Conservation (phyloP, 2,329 filamentous ascomycete genomes). For the Fusarium lateritium region DNA sequence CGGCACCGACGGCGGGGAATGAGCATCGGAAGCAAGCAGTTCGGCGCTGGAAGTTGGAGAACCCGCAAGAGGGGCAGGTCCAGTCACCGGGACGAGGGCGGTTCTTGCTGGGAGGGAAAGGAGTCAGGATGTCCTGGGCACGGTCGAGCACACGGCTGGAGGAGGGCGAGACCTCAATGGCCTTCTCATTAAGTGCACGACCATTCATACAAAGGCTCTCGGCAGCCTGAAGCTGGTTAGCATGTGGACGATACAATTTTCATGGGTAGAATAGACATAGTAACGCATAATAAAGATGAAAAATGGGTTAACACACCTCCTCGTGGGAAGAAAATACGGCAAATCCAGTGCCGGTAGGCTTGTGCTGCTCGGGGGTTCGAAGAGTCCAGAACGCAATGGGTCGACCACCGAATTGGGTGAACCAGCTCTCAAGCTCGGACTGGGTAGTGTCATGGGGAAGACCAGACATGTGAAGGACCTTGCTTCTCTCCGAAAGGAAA, state of each 20-base stretch:
- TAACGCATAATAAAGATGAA: not conserved
- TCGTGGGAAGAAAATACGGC: slow-evolving; percentile 99
- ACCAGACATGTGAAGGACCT: slow-evolving; percentile 97
- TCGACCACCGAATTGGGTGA: slow-evolving; percentile 97
- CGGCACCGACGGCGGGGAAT: slow-evolving; percentile 92
- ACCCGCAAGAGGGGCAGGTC: slow-evolving; percentile 98
- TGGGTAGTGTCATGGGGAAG: slow-evolving; percentile 98
- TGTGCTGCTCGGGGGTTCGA: slow-evolving; percentile 97
- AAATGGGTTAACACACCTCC: slow-evolving; percentile 76
- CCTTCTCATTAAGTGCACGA: slow-evolving; percentile 97
- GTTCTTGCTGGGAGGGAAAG: slow-evolving; percentile 99
- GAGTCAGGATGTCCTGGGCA: slow-evolving; percentile 94
- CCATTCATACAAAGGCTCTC: slow-evolving; percentile 99
- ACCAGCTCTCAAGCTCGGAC: slow-evolving; percentile 99
- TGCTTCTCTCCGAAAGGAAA: slow-evolving; percentile 95
- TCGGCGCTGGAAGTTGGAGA: slow-evolving; percentile 99
- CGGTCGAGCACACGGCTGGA: slow-evolving; percentile 97
- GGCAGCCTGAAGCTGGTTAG: slow-evolving; percentile 75
- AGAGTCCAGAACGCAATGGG: slow-evolving; percentile 99
- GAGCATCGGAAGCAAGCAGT: slow-evolving; percentile 99
- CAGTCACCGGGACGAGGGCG: slow-evolving; percentile 96
- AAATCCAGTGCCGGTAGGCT: slow-evolving; percentile 98
- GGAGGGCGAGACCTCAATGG: slow-evolving; percentile 97
- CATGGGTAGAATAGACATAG: not conserved
- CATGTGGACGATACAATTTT: slow-evolving; percentile 2